Evolutionary conservation across 2,329 filamentous ascomycete species (phyloP), one percentile per base, ranked within the genome.

Genomic region (Monosporascus ibericus): DNA sequence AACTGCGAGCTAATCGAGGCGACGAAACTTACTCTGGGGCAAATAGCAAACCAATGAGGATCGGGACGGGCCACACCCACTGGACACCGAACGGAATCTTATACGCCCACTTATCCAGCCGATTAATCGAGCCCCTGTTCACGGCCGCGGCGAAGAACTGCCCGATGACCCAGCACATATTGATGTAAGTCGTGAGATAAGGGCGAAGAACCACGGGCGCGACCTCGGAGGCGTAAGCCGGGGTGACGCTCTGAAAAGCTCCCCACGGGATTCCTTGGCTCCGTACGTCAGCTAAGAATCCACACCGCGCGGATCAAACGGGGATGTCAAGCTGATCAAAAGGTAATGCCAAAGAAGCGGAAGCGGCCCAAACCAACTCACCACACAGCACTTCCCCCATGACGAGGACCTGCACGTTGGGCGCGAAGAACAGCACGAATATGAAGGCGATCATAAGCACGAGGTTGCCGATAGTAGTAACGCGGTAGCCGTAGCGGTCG

Each of bases 151-250:
- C 72, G 46, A 79, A 70, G 56, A 82, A 72, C 55, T 82, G 78
- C 1, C 79, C 79, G 47, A 81, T 75, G 3, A 79, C 76, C 75
- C 78, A 82, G 57, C 78, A 81, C 64, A 81, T 72, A 56, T 82
- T 82, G 60, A 78, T 76, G 50, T 77, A 80, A 0, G 75, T 77
- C 0, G 78, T 81, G 3, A 82, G 69, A 44, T 79, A 79, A 0
- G 75, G 73, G 3, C 79, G 69, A 2, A 82, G 71, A 2, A 73
- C 73, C 46, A 71, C 63, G n/a, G 74, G 74, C 4, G 73, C 70
- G 11, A 78, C 71, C 55, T 82, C 79, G 6, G 79, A 77, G 0
- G 78, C 78, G 57, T 82, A 82, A 0, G 77, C 73, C 0, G 77
- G 74, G 0, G 74, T 75, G 1, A 81, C 69, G 1, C 75, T 78